These are phyloP conservation scores for Magnolia kwangsiensis DNA, from an alignment of 164 flowering plant genomes.

Conservation along the genomic window DNA sequence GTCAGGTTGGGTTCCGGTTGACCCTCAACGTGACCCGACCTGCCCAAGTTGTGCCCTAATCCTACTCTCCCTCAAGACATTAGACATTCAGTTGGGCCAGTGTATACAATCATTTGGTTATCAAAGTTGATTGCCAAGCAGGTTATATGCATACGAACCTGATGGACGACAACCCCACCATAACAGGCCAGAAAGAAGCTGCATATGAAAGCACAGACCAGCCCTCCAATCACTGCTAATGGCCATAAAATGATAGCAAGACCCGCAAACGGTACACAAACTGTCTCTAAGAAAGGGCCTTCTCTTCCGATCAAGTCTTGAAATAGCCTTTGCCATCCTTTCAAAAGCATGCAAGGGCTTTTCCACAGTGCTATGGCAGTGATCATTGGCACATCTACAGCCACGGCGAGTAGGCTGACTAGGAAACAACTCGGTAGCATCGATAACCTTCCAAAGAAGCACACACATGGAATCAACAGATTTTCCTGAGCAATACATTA, in stretches of 20 bases:
- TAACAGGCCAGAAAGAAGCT: too few species aligned
- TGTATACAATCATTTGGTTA: too few species aligned
- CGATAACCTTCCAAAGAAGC: conserved; percentile 43
- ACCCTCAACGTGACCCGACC: too few species aligned
- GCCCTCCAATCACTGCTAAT: conserved; percentile 64
- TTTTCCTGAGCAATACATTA: neutral
- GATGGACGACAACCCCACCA: too few species aligned
- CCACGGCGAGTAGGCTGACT: conserved; percentile 53
- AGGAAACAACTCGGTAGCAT: conserved; percentile 63
- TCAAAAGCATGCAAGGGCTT: conserved; percentile 87
- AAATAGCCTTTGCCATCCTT: conserved; percentile 86
- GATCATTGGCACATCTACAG: conserved; percentile 54
- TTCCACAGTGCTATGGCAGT: conserved; percentile 67
- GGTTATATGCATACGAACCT: too few species aligned
- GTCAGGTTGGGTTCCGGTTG: too few species aligned
- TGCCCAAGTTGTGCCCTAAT: conserved; percentile 22
- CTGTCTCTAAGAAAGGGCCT: conserved; percentile 92
- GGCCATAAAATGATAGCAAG: conserved; percentile 91
- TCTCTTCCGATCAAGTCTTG: conserved; percentile 89
- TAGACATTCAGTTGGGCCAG: too few species aligned
- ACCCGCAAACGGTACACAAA: conserved; percentile 94
- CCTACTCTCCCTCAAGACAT: too few species aligned
- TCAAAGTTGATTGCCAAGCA: too few species aligned
- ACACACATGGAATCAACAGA: neutral
- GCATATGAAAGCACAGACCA: conserved; percentile 45